Evolutionary conservation across 768 basidiomycete genomes (phyloP), one percentile per base, ranked within the genome.

Genomic region (Xerocomus spinulosus): DNA sequence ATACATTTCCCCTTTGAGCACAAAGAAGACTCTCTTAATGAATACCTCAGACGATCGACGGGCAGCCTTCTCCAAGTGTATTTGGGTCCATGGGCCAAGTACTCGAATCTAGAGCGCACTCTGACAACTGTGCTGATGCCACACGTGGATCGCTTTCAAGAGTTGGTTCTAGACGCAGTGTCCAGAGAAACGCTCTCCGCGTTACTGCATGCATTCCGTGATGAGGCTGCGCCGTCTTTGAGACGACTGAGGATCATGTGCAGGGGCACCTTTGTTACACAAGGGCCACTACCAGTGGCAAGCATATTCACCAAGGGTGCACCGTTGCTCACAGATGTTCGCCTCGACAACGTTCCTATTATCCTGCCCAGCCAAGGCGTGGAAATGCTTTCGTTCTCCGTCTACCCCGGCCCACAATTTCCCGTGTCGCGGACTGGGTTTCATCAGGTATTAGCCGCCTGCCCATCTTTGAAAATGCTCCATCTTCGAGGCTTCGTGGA

Each of bases 401-500:
- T 61, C 24, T 66, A 59, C 49, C 66, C 64, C 9, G 71, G 66
- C 20, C 58, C 63, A 10, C 63, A 65, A 36, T 66, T 67, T 33
- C 56, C 65, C 9, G 53, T 65, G 48, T 44, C 61, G 14, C 59
- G 59, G 26, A 53, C 48, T 10, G 61, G 49, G 12, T 61, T 66
- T 24, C 54, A 61, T 30, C 50, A 53, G 36, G 50, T 49, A 30
- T 28, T 60, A 4, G 34, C 55, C 5, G 48, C 45, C 32, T 68
- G 64, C 18, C 54, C 59, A 5, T 53, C 42, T 2, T 40, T 66
- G 14, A 53, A 42, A 32, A 46, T 43, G 6, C 64, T 66, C 5
- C 64, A 66, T 39, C 53, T 66, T 28, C 65, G 61, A 15, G 67
- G 67, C 20, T 66, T 54, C 46, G 55, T 66, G n/a, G 66, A 68